Base-by-base conservation (phyloP, 2,329 filamentous ascomycete species). In the Sarocladium kiliense region DNA sequence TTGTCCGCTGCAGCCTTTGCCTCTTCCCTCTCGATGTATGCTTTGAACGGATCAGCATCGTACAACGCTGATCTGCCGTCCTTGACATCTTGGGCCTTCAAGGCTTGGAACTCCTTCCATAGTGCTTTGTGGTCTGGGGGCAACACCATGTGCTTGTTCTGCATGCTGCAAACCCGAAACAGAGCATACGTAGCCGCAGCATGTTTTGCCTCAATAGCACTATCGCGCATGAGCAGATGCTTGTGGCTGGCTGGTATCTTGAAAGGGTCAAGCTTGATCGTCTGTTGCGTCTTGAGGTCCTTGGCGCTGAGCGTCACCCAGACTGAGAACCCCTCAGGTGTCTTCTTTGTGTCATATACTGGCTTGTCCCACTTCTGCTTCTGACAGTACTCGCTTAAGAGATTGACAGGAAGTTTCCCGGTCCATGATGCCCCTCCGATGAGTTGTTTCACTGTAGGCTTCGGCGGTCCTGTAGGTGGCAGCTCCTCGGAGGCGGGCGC, bases 351-450 rank as follows among this genome's bases (percentile, higher is more conserved):
- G 60, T 87, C 88, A 70, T 96, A 99, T 60, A 96, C 92, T 2
- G 93, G 93, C 68, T 87, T 93, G 61, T 91, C 89, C 94, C 94
- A 99, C 68, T 90, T 91, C 70, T 96, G 89, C 71, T 93, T 95
- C 73, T 96, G 91, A 65, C 92, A 97, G 72, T 96, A 89, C 76
- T 97, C 94, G 34, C 89, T 90, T 60, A 97, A 82, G 64, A 97
- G 80, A 67, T 96, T 97, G 60, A 97, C 89, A 1, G 94, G 94
- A 30, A 99, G 76, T 70, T 99, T 99, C 39, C 94, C 94, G 0
- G 94, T 99, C 94, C 94, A 99, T 62, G 91, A 97, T 57, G 91
- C 85, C 50, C 94, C 94, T 41, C 91, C 94, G 65, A 99, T 96
- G 61, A 99, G 76, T 63, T 95, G 90, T 70, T 87, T 87, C 44